Base-by-base conservation (phyloP, 192 early-diverging fungal genomes). In the Haplosporangium gracile region DNA sequence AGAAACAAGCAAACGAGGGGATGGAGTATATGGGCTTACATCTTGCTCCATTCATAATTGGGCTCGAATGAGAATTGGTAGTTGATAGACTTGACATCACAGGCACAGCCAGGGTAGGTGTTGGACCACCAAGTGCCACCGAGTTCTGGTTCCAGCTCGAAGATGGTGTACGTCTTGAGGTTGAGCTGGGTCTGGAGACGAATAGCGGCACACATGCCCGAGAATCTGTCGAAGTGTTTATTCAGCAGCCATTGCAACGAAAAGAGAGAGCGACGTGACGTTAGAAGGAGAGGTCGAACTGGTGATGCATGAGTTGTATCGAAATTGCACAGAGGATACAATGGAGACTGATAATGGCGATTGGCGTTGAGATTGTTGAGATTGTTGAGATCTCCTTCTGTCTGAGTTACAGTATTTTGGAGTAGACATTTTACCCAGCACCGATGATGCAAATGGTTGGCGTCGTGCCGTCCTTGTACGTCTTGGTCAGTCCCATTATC, bases 41-140 rank as follows among this genome's bases (percentile, higher is more conserved):
- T 78, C 20, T 36, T 40, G 24, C 87, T 72, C 90, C 90, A 91
- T 38, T 91, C 87, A 77, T 75, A 75, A 15, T 75, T 75, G 29
- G 74, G 74, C 32, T 75, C 74, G 53, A 75, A 75, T 0, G 74
- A 57, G 74, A 75, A 75, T 53, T 75, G 74, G 34, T 75, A 92
- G 10, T 84, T 60, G 68, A 87, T 83, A 1, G 80, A 81, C 9
- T 77, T 79, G 6, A 92, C 81, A 82, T 92, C 91, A 68, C 91
- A 92, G 2, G 83, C 89, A 42, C 85, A 87, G 11, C 91, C 89
- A 22, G 89, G 88, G 49, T 84, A 88, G 22, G 78, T 82, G 68
- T 77, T 83, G 38, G 60, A 80, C 45, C 69, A 75, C 90, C 90
- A 91, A 22, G 89, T 90, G 51, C 90, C 90, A 4, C 90, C 90